Base-by-base conservation (phyloP, 108 stramenopile genomes). In the Fistulifera pelliculosa region DNA sequence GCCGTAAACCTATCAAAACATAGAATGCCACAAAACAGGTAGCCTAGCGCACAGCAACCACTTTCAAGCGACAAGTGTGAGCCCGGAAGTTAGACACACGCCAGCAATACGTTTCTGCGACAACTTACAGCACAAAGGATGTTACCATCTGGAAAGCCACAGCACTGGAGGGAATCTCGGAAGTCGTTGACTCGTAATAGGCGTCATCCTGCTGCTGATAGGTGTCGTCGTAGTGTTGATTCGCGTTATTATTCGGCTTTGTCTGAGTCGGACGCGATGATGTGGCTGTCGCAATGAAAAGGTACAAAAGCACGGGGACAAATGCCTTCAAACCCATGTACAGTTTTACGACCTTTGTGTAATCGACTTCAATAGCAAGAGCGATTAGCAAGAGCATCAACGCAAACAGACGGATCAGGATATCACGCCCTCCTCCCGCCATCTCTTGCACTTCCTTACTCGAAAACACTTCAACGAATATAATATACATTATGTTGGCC, bases 1-100 rank as follows among this genome's bases (percentile, higher is more conserved):
- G 81, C 70, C 15, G 82, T 83, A 57, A 89, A 81, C 25, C 87
- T 67, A 73, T 89, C 87, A 27, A 84, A 64, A 56, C 82, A 85
- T 3, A 89, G 47, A 5, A 81, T 47, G 15, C 87, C 87, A 54
- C 77, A 75, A n/a, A 82, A 47, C 35, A 85, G 70, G 49, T 89
- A 89, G 47, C 61, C 57, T 27, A 84, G 48, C 40, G 78, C 76
- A 60, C 87, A 89, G 27, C 49, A 24, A 38, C 72, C 80, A 17
- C 82, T 87, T 53, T 40, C 10, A 19, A 45, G 40, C 51, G 47
- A 51, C 50, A 39, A 1, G 40, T n/a, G n/a, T n/a, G n/a, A n/a
- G n/a, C n/a, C n/a, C n/a, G n/a, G n/a, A n/a, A n/a, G n/a, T n/a
- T n/a, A n/a, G n/a, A n/a, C n/a, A n/a, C n/a, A n/a, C n/a, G n/a